Base-by-base conservation (phyloP, 2,329 filamentous ascomycete genomes). In the Seiridium unicorne region DNA sequence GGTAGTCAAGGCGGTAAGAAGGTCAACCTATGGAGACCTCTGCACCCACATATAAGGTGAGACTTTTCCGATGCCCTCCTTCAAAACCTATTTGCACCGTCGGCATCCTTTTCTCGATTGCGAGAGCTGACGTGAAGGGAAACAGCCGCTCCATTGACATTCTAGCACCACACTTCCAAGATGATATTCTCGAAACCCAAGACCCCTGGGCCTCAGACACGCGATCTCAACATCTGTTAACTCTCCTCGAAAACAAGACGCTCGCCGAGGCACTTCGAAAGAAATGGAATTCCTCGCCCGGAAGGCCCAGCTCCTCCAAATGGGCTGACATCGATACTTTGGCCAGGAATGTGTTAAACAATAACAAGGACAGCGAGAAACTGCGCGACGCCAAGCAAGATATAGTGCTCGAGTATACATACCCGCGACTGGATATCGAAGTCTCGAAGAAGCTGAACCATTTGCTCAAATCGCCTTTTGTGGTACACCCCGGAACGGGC, bases 361-460 rank as follows among this genome's bases (percentile, higher is more conserved):
- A 87, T 69, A 82, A 83, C 8, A 83, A 97, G n/a, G 89, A 95
- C 66, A 75, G 87, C 0, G 86, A 84, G 63, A 86, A 89, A 2
- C 83, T 99, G 10, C 84, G 90, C 7, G 92, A 97, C 69, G 92
- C 93, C 31, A 98, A 97, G 77, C 93, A 97, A 74, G 95, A 98
- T 72, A 91, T 99, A 63, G 89, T 98, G 3, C 85, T 99, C 36
- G 95, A 99, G 77, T 98, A 99, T 77, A 97, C 95, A 5, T 99
- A 99, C 75, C 95, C 95, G 3, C 89, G 95, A 44, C 90, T 99
- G 58, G 95, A 99, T 81, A 93, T 95, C 63, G 93, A 97, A 75
- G 95, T 99, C 72, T 95, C 91, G 72, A 98, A 98, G 81, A 97
- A 97, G 74, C 86, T 96, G 60, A 98, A 97, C 79, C 95, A 99